A percentile compares a stretch with the other conserved stretches of the same genome.
Conservation (phyloP, 1,284 basidiomycete genomes). For the Ustilago trichophora region DNA sequence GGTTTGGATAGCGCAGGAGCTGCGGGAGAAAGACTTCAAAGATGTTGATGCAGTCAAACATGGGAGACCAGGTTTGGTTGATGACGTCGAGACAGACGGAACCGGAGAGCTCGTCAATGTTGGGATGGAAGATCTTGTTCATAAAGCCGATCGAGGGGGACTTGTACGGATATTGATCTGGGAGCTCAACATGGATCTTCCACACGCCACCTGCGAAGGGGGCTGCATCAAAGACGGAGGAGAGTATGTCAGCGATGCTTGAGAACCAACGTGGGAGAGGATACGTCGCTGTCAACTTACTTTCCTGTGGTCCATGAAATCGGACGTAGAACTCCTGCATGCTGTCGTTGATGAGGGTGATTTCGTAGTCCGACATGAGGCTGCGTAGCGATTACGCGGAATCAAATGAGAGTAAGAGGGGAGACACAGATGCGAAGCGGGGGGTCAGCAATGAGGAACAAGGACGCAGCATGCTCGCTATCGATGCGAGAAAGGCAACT, state of each 20-base stretch:
- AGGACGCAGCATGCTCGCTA: too few relatives aligned
- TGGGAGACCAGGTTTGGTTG: slow-evolving; percentile 60
- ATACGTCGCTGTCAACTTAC: slow-evolving; percentile 72
- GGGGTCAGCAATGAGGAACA: neutral
- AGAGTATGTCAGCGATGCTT: too few relatives aligned
- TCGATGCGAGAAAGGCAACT: slow-evolving; percentile 57
- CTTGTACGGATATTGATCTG: slow-evolving; percentile 98
- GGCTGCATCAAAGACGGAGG: too few relatives aligned
- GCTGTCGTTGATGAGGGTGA: slow-evolving; percentile 94
- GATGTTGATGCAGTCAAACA: slow-evolving; percentile 93
- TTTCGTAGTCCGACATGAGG: slow-evolving; percentile 72
- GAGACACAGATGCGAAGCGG: too few relatives aligned
- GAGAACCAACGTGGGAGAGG: too few relatives aligned
- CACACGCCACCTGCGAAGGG: slow-evolving; percentile 95
- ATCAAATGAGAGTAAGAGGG: too few relatives aligned
- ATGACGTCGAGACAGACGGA: slow-evolving; percentile 62
- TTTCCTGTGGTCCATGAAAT: slow-evolving; percentile 92
- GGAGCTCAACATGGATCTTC: slow-evolving; percentile 99
- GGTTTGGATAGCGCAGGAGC: slow-evolving; percentile 94
- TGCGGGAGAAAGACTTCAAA: slow-evolving; percentile 98
- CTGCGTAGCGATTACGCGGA: too few relatives aligned
- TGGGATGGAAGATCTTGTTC: slow-evolving; percentile 99
- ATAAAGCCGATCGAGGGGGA: slow-evolving; percentile 98
- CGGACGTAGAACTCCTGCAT: slow-evolving; percentile 99
- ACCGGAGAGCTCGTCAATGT: slow-evolving; percentile 85